Conservation (phyloP, 106 monocot genomes). For the Narthecium ossifragum region DNA sequence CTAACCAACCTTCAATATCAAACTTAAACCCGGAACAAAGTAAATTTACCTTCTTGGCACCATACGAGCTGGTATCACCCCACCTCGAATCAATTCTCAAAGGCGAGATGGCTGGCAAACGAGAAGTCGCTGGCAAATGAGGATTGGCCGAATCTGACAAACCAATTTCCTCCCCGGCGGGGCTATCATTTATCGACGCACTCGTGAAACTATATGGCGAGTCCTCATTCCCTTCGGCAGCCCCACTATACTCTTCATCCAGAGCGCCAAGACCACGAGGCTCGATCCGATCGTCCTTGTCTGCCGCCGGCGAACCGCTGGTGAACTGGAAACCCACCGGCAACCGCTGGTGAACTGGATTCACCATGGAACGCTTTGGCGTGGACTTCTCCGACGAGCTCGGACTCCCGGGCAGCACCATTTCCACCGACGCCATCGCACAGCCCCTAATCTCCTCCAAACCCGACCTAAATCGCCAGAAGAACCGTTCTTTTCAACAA, state of each 20-base stretch:
- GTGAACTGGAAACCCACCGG: constrained; percentile 6
- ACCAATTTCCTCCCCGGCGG: background rate
- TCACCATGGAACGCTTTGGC: background rate
- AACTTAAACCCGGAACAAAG: background rate
- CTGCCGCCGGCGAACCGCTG: background rate
- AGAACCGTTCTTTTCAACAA: too few relatives aligned
- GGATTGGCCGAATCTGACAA: too few relatives aligned
- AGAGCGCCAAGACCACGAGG: background rate
- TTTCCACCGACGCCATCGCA: constrained; percentile 6
- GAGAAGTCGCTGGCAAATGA: background rate
- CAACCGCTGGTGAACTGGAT: background rate
- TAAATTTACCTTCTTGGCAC: constrained; percentile 39
- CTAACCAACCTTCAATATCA: too few relatives aligned
- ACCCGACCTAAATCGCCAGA: background rate
- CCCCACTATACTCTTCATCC: constrained; percentile 15
- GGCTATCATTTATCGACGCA: constrained; percentile 6
- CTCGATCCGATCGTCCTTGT: background rate
- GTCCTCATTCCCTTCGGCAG: constrained; percentile 25
- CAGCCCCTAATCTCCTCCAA: background rate
- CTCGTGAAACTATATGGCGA: constrained; percentile 56
- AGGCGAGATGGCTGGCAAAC: constrained; percentile 8
- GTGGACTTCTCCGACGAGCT: background rate
- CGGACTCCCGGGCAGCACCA: background rate
- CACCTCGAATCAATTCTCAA: constrained; percentile 36
- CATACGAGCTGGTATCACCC: constrained; percentile 55